Conservation (phyloP, 495 filamentous ascomycete species). For the Penicillium flavigenum region DNA sequence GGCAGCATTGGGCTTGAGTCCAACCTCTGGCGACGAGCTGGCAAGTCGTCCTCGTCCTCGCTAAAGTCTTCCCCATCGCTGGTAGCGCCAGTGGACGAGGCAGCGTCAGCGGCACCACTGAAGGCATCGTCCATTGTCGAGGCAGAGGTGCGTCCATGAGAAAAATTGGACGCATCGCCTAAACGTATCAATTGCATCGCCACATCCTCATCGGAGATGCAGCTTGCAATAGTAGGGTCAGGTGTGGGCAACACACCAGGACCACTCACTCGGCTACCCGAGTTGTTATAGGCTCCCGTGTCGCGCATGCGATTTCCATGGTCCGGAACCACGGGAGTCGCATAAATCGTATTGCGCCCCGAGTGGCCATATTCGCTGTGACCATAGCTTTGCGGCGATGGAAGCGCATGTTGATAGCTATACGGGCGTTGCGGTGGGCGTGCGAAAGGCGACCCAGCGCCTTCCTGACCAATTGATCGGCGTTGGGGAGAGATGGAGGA, state of each 20-base stretch:
- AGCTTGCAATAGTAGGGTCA: constrained; percentile 90
- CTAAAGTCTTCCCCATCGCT: constrained; percentile 76
- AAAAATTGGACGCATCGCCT: constrained; percentile 87
- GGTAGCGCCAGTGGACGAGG: constrained; percentile 80
- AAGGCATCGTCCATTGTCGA: constrained; percentile 91
- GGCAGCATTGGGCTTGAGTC: constrained; percentile 57
- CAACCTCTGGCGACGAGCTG: constrained; percentile 59
- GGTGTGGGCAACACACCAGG: constrained; percentile 81
- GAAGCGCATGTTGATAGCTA: constrained; percentile 66
- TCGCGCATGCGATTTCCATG: constrained; percentile 66
- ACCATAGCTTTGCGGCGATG: constrained; percentile 75
- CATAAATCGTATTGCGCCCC: constrained; percentile 45
- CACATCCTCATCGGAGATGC: constrained; percentile 96
- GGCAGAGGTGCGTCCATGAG: constrained; percentile 85
- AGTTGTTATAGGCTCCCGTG: constrained; percentile 36
- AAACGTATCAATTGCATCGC: constrained; percentile 93
- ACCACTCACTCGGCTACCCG: constrained; percentile 41
- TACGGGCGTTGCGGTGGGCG: constrained; percentile 71
- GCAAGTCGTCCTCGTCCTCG: constrained; percentile 66
- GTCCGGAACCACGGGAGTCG: constrained; percentile 56
- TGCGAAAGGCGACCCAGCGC: constrained; percentile 64
- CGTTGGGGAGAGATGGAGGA: constrained; percentile 92
- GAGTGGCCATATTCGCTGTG: constrained; percentile 51
- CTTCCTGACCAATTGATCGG: constrained; percentile 60
- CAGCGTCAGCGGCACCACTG: constrained; percentile 79